Conservation (phyloP, 2,329 filamentous ascomycete species). For the Trichophyton verrucosum region DNA sequence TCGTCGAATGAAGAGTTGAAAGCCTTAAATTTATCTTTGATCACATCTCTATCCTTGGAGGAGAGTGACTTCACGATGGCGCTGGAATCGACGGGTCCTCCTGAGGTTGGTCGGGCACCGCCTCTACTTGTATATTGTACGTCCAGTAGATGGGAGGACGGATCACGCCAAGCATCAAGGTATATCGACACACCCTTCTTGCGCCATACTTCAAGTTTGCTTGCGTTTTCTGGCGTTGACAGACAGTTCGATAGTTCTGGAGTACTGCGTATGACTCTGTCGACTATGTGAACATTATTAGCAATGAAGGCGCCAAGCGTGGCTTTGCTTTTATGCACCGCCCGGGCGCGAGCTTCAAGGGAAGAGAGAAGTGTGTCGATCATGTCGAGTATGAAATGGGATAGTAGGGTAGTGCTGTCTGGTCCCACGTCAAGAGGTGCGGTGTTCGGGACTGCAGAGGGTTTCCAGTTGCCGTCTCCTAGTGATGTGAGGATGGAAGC, state of each 20-base stretch:
- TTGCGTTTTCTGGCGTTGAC: constrained; percentile 46
- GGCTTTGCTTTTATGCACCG: constrained; percentile 63
- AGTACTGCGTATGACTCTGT: constrained; percentile 66
- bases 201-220: constrained; percentile 66
- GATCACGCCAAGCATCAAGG: constrained; percentile 76
- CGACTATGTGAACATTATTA: constrained; percentile 73
- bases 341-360: constrained; percentile 61
- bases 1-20: constrained; percentile 92
- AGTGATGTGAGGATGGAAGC: constrained; percentile 84
- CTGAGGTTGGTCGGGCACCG: constrained; percentile 55
- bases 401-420: constrained; percentile 76
- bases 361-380: constrained; percentile 67
- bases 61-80: constrained; percentile 71
- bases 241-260: constrained; percentile 63
- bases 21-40: constrained; percentile 87
- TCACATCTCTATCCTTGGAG: constrained; percentile 87
- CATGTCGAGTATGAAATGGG: constrained; percentile 79
- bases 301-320: constrained; percentile 79
- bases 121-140: constrained; percentile 78
- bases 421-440: constrained; percentile 77
- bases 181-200: constrained; percentile 77
- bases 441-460: constrained; percentile 49
- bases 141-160: constrained; percentile 73
- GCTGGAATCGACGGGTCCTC: constrained; percentile 56
- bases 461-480: constrained; percentile 80